Evolutionary conservation across 2,329 filamentous ascomycete genomes (phyloP), one percentile per base, ranked within the genome.

Genomic region (Aspergillus bombycis): DNA sequence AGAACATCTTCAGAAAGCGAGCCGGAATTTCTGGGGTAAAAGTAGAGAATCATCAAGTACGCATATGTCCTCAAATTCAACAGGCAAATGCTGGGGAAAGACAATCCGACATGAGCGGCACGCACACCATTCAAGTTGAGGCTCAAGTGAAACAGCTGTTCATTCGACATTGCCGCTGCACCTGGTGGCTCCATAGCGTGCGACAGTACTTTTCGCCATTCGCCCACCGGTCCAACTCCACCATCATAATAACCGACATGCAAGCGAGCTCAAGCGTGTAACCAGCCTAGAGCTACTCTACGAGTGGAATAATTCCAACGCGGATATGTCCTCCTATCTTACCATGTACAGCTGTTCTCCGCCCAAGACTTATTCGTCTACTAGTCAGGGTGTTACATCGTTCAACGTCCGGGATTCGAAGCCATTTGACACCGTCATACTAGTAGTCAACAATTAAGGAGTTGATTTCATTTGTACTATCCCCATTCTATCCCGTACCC

Each of bases 221-320:
- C 36, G 32, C 19, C 16, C 52, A 26, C 43, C 32, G 11, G 19
- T 10, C 30, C 12, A 57, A 58, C 32, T 54, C 45, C 55, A 52
- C 54, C 34, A 12, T 21, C 34, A 14, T 54, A 60, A 45, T 57
- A 62, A 34, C 52, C 41, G 38, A 64, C 48, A 45, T 64, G 59
- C 62, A 62, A 64, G 62, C 62, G 59, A 62, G 59, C 50, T 57
- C 34, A 48, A 48, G 58, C 60, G 45, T 34, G 16, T 34, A 12
- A 48, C 26, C 50, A 58, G 34, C 28, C 36, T 21, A 36, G 32
- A 38, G 16, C 34, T 38, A 41, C 52, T 32, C 28, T 32, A 32
- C 28, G 5, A 52, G 11, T 34, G 28, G 28, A 52, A 48, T 34
- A 10, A 16, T 21, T 30, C 48, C n/a, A n/a, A 52, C 10, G 26